Base-by-base conservation (phyloP, 2,329 filamentous ascomycete genomes). In the Metarhizium sp. region DNA sequence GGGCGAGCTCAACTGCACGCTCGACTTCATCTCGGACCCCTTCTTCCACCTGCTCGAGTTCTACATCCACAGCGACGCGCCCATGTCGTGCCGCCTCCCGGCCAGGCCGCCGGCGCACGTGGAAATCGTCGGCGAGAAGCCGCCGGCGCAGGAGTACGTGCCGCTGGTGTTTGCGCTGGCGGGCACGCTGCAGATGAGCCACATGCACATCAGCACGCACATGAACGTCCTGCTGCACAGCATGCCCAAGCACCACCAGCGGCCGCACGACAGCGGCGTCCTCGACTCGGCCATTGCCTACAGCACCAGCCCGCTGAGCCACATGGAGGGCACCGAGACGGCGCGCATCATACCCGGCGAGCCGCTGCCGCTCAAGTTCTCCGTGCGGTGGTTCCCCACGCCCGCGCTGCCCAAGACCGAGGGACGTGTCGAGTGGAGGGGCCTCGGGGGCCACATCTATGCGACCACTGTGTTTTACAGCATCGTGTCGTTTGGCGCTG, bases 11-110 rank as follows among this genome's bases (percentile, higher is more conserved):
- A 92, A 92, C 75, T 94, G 89, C 77, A 94, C 89, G 55, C 85
- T 94, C 64, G 77, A 86, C 66, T 80, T 88, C 72, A 78, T 92
- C 64, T 79, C 81, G 64, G 89, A 92, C 68, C 81, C 87, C 45
- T 87, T 92, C 78, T 94, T 90, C 78, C 89, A 94, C 73, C 81
- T 92, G 52, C 86, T 92, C 75, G 89, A 97, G 75, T 97, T 96
- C 79, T 97, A 97, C 79, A 86, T 97, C 70, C 94, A 97, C 78
- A 91, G 88, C 75, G 94, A 99, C 73, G 92, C 91, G 18, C 94
- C 94, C 10, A 79, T 97, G 51, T 85, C 90, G 54, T 99, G 94
- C 72, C 92, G 94, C 53, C 82, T 97, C 14, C 90, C 92, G 32
- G 83, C 90, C 0, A 85, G 87, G 7, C 92, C 92, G 0, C 68